These are phyloP conservation scores for Mycena rosella DNA, from an alignment of 768 basidiomycete species.

Conservation along the genomic window DNA sequence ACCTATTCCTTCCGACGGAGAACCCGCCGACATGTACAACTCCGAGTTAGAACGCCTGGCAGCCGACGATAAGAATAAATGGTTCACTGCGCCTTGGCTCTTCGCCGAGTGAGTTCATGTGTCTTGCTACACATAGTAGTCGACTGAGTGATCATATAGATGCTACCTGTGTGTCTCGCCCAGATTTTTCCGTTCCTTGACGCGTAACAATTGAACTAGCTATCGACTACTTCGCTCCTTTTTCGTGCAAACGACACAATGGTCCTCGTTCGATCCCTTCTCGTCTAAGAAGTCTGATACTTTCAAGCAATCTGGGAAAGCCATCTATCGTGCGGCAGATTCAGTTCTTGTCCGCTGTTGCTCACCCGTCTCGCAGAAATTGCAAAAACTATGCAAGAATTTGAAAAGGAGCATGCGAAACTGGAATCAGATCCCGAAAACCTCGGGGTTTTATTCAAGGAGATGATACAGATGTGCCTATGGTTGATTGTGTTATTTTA, in stretches of 20 bases:
- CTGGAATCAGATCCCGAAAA: conserved; percentile 64
- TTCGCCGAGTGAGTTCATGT: conserved; percentile 82
- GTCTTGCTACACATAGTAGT: background rate
- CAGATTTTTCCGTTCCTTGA: conserved; percentile 20
- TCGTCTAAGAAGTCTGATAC: conserved; percentile 81
- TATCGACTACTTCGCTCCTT: conserved; percentile 87
- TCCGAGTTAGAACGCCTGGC: conserved; percentile 68
- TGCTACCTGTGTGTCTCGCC: conserved; percentile 73
- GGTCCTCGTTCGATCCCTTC: conserved; percentile 89
- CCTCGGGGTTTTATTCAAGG: conserved; percentile 75
- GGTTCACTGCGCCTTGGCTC: conserved; percentile 97
- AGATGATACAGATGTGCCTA: conserved; percentile 92
- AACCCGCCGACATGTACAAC: conserved; percentile 81
- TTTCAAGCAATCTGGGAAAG: conserved; percentile 81
- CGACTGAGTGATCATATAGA: conserved; percentile 51
- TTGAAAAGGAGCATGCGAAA: conserved; percentile 63
- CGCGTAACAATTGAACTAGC: conserved; percentile 51
- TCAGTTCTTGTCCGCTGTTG: background rate
- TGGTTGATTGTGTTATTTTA: conserved; percentile 59
- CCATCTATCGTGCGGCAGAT: conserved; percentile 77
- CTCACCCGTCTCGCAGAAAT: conserved; percentile 63
- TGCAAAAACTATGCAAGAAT: conserved; percentile 76
- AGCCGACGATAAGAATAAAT: conserved; percentile 68
- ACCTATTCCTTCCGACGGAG: conserved; percentile 81
- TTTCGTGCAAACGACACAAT: conserved; percentile 75